Percentiles rank a stretch among this genome's conserved stretches.
Evolutionary conservation across 352 stramenopile genomes (phyloP).

Genomic region (Phytophthora ohioensis): DNA sequence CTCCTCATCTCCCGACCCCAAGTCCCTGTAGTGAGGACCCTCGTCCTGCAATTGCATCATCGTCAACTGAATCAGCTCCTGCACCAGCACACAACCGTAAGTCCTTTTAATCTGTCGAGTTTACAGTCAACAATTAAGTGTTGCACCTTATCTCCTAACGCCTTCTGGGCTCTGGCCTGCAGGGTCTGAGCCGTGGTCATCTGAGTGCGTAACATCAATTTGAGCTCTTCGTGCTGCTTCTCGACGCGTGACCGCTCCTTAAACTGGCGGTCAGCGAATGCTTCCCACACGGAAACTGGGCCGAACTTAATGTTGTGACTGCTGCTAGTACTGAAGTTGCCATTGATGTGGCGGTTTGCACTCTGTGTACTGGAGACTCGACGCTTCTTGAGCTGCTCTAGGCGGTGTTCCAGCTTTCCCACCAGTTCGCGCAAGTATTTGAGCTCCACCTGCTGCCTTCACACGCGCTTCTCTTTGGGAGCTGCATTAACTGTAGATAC

Average conservation of each 20-base stretch:
- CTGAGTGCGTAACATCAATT: constrained; percentile 30
- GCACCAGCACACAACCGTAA: constrained; percentile 16
- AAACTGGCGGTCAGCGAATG: constrained; percentile 40
- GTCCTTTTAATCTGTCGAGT: background rate
- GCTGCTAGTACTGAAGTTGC: background rate
- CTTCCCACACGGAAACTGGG: constrained; percentile 28
- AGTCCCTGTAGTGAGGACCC: constrained; percentile 20
- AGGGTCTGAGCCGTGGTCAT: constrained; percentile 9
- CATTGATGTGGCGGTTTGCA: background rate
- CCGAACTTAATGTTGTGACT: background rate
- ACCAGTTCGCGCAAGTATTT: constrained; percentile 44
- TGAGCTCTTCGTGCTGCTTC: constrained; percentile 47
- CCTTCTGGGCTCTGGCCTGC: constrained; percentile 17
- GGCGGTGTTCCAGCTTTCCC: constrained; percentile 36
- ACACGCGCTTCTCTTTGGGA: constrained; percentile 43
- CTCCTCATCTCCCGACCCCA: constrained; percentile 29
- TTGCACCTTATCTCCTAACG: constrained; percentile 20
- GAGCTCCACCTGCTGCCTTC: constrained; percentile 47
- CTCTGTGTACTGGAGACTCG: background rate
- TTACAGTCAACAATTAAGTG: no score
- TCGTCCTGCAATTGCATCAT: constrained; percentile 25
- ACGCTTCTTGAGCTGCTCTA: constrained; percentile 41
- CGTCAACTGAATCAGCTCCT: constrained; percentile 28
- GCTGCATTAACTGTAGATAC: background rate
- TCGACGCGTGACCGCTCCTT: constrained; percentile 34